Percentiles rank a stretch among this genome's conserved stretches.
Evolutionary conservation across 768 basidiomycete genomes (phyloP).

Genomic region (Mrakia frigida): DNA sequence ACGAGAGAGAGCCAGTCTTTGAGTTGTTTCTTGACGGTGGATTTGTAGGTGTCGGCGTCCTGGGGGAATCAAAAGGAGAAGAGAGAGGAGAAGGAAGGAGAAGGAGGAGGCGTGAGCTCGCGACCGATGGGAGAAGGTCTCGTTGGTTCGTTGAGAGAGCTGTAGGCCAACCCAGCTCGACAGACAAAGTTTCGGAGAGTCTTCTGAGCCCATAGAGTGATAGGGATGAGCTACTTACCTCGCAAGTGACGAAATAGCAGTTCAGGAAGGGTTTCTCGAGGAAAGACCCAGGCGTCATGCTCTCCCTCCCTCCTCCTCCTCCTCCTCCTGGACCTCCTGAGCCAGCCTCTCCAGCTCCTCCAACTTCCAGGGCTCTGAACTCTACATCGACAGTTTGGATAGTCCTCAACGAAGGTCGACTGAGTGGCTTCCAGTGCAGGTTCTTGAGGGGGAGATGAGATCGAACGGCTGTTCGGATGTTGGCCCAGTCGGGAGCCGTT

Average conservation of each 20-base stretch:
- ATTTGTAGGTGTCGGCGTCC: conserved; percentile 72
- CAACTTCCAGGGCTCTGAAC: conserved; percentile 56
- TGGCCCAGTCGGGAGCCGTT: conserved; percentile 32
- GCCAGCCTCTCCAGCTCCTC: conserved; percentile 6
- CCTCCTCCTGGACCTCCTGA: conserved; percentile 44
- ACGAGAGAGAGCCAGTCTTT: conserved; percentile 81
- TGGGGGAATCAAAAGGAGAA: conserved; percentile 36
- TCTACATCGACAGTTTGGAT: conserved; percentile 82
- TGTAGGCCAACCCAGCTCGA: too few species aligned
- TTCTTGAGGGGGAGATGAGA: conserved; percentile 65
- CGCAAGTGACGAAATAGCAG: conserved; percentile 78
- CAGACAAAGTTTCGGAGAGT: neutral
- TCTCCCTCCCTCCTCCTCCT: conserved; percentile 63
- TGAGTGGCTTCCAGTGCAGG: conserved; percentile 83
- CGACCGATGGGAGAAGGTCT: neutral
- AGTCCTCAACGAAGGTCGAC: conserved; percentile 67
- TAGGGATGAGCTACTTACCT: conserved; percentile 54
- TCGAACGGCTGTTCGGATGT: conserved; percentile 25
- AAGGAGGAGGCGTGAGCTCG: neutral
- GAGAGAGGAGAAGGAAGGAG: conserved; percentile 31
- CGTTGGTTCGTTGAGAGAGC: neutral
- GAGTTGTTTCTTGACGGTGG: conserved; percentile 72
- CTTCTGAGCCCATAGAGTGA: neutral
- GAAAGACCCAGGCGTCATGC: conserved; percentile 68
- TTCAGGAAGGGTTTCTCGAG: conserved; percentile 83